phyloP scores from a whole-genome alignment of 2,329 filamentous ascomycete species.

The Amphichorda felina region DNA sequence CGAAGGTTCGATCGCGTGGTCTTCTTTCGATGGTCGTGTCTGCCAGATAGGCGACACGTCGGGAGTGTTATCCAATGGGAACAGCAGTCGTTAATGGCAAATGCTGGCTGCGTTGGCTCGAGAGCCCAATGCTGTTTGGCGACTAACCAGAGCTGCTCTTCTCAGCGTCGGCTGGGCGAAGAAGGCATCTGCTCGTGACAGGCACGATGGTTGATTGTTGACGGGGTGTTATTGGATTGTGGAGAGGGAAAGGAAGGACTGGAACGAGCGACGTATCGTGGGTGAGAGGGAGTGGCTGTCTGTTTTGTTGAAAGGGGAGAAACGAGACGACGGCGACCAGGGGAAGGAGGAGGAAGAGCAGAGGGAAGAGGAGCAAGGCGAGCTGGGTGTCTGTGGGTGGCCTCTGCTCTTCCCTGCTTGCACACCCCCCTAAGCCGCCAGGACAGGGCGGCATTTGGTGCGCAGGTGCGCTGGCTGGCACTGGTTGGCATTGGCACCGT shows the following conservation, averaged over 20 bases:
- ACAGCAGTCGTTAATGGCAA: not conserved
- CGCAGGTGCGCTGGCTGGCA: too few relatives aligned
- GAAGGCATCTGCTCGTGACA: conserved; percentile 1
- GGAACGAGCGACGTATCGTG: conserved; percentile 22
- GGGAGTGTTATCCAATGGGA: not conserved
- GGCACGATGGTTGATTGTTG: not conserved
- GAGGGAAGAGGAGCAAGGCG: not conserved
- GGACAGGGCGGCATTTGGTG: too few relatives aligned
- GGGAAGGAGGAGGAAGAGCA: conserved; percentile 1
- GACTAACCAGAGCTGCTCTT: not conserved
- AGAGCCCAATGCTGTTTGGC: not conserved
- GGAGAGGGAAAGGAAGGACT: conserved; percentile 22
- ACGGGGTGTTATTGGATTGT: not conserved
- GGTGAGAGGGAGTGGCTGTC: conserved; percentile 19
- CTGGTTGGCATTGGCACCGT: too few relatives aligned
- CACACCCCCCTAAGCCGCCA: not conserved
- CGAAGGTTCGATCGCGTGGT: too few relatives aligned
- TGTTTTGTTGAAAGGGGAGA: conserved; percentile 26
- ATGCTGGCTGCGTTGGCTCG: not conserved
- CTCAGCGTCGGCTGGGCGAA: not conserved
- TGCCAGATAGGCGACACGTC: not conserved
- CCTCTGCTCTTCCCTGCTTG: not conserved
- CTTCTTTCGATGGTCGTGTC: too few relatives aligned
- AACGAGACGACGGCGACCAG: conserved; percentile 11
- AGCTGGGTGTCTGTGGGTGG: too few relatives aligned